phyloP scores from a whole-genome alignment of 2,329 filamentous ascomycete genomes.

The Neofusicoccum kwambonambiense region DNA sequence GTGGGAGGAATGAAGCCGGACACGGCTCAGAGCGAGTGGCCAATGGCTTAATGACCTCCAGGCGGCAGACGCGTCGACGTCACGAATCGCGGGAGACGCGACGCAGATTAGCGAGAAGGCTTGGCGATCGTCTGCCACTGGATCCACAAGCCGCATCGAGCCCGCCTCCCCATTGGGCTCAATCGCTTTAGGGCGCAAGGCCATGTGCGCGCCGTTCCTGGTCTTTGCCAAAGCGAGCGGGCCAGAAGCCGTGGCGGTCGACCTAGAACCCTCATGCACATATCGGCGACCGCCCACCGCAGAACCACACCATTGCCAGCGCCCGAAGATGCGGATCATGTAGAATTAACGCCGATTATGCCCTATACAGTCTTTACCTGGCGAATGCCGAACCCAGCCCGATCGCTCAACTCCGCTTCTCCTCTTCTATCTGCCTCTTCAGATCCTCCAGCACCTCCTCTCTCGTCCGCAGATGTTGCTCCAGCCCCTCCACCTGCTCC shows the following conservation, averaged over 20 bases:
- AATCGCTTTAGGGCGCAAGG: not conserved
- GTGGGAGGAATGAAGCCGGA: not conserved
- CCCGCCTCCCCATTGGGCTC: not conserved
- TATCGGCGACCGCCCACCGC: not conserved
- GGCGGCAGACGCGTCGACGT: constrained; percentile 17
- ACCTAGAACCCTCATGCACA: not conserved
- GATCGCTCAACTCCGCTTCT: constrained; percentile 53
- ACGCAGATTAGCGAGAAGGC: constrained; percentile 16
- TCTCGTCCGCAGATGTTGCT: constrained; percentile 74
- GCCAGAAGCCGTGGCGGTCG: not conserved
- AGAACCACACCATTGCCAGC: not conserved
- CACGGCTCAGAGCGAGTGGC: constrained; percentile 1
- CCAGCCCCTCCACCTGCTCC: constrained; percentile 90
- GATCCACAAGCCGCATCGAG: constrained; percentile 1
- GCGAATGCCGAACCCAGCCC: not conserved
- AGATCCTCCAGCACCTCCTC: constrained; percentile 75
- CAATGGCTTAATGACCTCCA: constrained; percentile 16
- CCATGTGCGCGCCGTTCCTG: not conserved
- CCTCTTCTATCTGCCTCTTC: constrained; percentile 79
- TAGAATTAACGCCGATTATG: constrained; percentile 14
- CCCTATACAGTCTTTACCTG: constrained; percentile 16
- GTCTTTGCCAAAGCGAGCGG: not conserved
- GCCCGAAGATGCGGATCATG: not conserved
- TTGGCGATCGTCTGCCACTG: constrained; percentile 3
- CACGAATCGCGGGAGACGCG: constrained; percentile 18